phyloP scores from a whole-genome alignment of 2,329 filamentous ascomycete species.

The Davidsoniella neocaledoniae region DNA sequence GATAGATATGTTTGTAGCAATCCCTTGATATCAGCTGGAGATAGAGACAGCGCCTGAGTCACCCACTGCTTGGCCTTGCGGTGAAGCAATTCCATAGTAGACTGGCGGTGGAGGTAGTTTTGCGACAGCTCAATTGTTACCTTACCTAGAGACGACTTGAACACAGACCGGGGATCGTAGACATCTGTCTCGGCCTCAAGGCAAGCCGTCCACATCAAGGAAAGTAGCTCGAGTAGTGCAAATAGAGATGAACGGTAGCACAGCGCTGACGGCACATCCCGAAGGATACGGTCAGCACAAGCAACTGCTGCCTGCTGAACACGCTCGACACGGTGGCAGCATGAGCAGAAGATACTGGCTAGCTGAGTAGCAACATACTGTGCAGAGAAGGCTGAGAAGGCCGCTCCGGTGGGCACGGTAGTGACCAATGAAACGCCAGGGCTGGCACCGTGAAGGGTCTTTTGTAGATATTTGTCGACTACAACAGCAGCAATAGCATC shows the following conservation, averaged over 20 bases:
- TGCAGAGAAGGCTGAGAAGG: slow-evolving; percentile 52
- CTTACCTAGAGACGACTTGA: slow-evolving; percentile 58
- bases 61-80: slow-evolving; percentile 69
- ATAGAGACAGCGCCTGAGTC: slow-evolving; percentile 59
- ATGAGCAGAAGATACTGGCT: slow-evolving; percentile 67
- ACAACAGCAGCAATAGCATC: slow-evolving; percentile 48
- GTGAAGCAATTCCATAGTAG: slow-evolving; percentile 63
- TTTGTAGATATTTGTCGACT: slow-evolving; percentile 62
- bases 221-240: slow-evolving; percentile 77
- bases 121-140: slow-evolving; percentile 87
- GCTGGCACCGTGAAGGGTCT: slow-evolving; percentile 53
- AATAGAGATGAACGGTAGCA: slow-evolving; percentile 86
- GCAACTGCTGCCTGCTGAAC: slow-evolving; percentile 75
- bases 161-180: slow-evolving; percentile 72
- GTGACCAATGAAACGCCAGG: slow-evolving; percentile 21
- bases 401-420: too few species aligned
- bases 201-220: slow-evolving; percentile 89
- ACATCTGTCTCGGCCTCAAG: slow-evolving; percentile 87
- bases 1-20: slow-evolving; percentile 91
- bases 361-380: slow-evolving; percentile 82
- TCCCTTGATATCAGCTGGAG: slow-evolving; percentile 86
- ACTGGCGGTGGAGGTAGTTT: slow-evolving; percentile 66
- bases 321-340: slow-evolving; percentile 83
- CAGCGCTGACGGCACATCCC: slow-evolving; percentile 69
- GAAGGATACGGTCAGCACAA: slow-evolving; percentile 75